A percentile compares a stretch with the other conserved stretches of the same genome.
Conservation (phyloP, 2,329 filamentous ascomycete species). For the Lachnellula suecica region DNA sequence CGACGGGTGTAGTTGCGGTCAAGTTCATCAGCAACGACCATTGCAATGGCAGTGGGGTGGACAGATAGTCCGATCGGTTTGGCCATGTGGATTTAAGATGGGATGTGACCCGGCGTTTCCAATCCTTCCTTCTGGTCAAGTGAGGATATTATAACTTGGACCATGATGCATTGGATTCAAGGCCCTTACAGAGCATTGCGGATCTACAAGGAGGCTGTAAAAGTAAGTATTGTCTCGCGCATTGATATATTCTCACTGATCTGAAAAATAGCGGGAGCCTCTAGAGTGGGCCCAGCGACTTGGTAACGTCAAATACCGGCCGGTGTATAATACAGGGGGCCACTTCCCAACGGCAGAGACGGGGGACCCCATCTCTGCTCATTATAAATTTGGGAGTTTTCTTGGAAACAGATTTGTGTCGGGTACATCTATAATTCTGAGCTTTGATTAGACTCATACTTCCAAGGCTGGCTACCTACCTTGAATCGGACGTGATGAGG, state of each 20-base stretch:
- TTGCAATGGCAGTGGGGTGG: slow-evolving; percentile 20
- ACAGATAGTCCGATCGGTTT: slow-evolving; percentile 35
- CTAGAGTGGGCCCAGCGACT: background rate
- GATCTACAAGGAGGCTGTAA: slow-evolving; percentile 19
- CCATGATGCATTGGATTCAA: slow-evolving; percentile 24
- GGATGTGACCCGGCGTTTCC: background rate
- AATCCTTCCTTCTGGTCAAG: slow-evolving; percentile 10
- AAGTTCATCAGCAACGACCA: slow-evolving; percentile 6
- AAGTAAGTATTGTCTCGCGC: background rate
- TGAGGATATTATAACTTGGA: slow-evolving; percentile 24
- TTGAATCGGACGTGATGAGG: too few relatives aligned
- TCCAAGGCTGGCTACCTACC: too few relatives aligned
- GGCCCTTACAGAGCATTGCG: slow-evolving; percentile 18
- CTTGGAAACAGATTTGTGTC: background rate
- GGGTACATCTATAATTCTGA: background rate
- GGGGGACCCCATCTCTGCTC: background rate
- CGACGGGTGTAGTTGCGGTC: background rate
- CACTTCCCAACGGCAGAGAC: background rate
- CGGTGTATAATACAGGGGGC: background rate
- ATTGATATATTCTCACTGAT: background rate
- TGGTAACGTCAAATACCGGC: background rate
- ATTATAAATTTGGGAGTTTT: background rate
- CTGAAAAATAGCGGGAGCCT: background rate
- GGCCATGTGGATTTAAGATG: slow-evolving; percentile 30
- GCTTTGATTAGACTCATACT: too few relatives aligned